Conservation (phyloP, 176 grass and related monocot genomes). For the Eragrostis nindensis region DNA sequence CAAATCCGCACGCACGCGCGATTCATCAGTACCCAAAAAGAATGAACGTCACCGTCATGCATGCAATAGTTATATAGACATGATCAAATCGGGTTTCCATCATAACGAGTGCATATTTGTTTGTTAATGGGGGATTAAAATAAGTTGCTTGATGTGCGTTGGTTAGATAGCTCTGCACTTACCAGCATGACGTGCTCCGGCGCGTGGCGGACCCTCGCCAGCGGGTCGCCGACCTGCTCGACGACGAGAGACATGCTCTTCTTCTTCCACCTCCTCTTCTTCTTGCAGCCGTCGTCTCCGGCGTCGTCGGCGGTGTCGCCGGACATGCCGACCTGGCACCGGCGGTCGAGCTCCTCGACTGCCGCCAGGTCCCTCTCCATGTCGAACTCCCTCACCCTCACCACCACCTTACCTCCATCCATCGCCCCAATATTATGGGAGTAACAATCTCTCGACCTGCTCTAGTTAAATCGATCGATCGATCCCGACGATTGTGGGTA, state of each 20-base stretch:
- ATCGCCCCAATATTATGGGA: constrained; percentile 2
- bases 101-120: background rate
- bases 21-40: background rate
- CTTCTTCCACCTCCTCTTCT: constrained; percentile 40
- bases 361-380: constrained; percentile 61
- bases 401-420: constrained; percentile 12
- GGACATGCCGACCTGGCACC: constrained; percentile 58
- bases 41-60: background rate
- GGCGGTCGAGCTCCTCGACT: constrained; percentile 60
- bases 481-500: background rate
- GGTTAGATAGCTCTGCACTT: constrained; percentile 9
- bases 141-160: background rate
- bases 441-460: too few species aligned
- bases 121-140: background rate
- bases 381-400: constrained; percentile 61
- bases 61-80: background rate
- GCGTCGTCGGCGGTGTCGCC: background rate
- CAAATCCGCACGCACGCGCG: background rate
- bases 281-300: background rate
- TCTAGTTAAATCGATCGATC: background rate
- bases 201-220: constrained; percentile 60
- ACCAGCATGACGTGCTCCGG: constrained; percentile 81
- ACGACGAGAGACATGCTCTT: constrained; percentile 53
- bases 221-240: constrained; percentile 64
- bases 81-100: background rate